Percentiles rank a stretch among this genome's conserved stretches.
These are phyloP conservation scores for Malus hybrid DNA, from an alignment of 331 rosid genomes.

Conservation along the genomic window DNA sequence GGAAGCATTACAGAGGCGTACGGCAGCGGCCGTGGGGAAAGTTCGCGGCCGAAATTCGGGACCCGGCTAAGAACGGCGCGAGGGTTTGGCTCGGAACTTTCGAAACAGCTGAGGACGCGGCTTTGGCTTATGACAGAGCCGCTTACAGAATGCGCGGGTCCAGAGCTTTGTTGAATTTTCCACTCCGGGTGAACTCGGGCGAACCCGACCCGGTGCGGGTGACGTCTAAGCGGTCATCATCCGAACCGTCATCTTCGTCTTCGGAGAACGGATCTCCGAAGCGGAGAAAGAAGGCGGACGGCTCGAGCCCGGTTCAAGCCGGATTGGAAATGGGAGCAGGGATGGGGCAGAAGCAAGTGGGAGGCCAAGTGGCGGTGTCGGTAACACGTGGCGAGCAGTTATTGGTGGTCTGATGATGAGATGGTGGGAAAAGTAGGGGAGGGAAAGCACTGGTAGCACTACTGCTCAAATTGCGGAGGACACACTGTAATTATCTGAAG, in stretches of 20 bases:
- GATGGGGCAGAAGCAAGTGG: constrained; percentile 13
- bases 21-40: constrained; percentile 51
- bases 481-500: constrained; percentile 26
- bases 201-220: constrained; percentile 46
- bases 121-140: constrained; percentile 42
- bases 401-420: constrained; percentile 5
- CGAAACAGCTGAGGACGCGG: constrained; percentile 53
- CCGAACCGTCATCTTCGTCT: constrained; percentile 20
- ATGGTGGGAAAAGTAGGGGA: background rate
- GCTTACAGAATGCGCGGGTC: constrained; percentile 49
- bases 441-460: background rate
- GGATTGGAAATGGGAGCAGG: constrained; percentile 12
- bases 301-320: background rate
- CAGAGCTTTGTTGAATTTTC: constrained; percentile 35
- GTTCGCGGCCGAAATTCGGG: constrained; percentile 48
- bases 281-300: constrained; percentile 11
- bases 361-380: constrained; percentile 8
- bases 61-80: constrained; percentile 49
- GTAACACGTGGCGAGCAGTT: constrained; percentile 16
- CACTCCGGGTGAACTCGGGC: constrained; percentile 40
- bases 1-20: constrained; percentile 47
- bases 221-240: constrained; percentile 32
- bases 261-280: constrained; percentile 15
- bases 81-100: constrained; percentile 48
- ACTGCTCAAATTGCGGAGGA: background rate